A percentile compares a stretch with the other conserved stretches of the same genome.
phyloP scores from a whole-genome alignment of 2,329 filamentous ascomycete species.

The Verruconis gallopava region DNA sequence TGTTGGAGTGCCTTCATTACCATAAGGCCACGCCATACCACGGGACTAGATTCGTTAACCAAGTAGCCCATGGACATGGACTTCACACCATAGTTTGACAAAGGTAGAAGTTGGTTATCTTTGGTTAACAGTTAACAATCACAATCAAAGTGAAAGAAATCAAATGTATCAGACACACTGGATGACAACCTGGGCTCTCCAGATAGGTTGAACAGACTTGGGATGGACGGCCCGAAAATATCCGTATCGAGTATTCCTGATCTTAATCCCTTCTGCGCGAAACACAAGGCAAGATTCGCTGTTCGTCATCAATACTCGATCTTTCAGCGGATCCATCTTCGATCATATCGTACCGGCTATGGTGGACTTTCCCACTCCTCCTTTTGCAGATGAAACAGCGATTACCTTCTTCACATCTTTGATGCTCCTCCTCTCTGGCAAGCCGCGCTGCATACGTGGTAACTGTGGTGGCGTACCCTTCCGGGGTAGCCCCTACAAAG shows the following conservation, averaged over 20 bases:
- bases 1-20: slow-evolving; percentile 96
- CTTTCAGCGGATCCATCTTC: neutral
- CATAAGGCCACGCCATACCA: slow-evolving; percentile 95
- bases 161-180: slow-evolving; percentile 42
- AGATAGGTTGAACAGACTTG: slow-evolving; percentile 71
- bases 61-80: slow-evolving; percentile 99
- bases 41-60: slow-evolving; percentile 62
- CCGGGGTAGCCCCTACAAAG: slow-evolving; percentile 62
- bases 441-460: slow-evolving; percentile 63
- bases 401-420: slow-evolving; percentile 80
- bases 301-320: neutral
- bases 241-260: slow-evolving; percentile 88
- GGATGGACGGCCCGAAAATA: slow-evolving; percentile 92
- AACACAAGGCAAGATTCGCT: slow-evolving; percentile 73
- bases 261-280: slow-evolving; percentile 68
- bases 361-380: slow-evolving; percentile 95
- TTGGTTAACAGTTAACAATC: neutral
- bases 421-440: slow-evolving; percentile 71
- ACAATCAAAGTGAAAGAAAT: too few relatives aligned
- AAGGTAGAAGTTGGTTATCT: slow-evolving; percentile 71
- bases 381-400: slow-evolving; percentile 93
- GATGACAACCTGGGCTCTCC: slow-evolving; percentile 64
- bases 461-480: slow-evolving; percentile 53
- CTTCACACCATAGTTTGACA: slow-evolving; percentile 90
- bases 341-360: slow-evolving; percentile 54